A percentile compares a stretch with the other conserved stretches of the same genome.
Conservation (phyloP, 2,329 filamentous ascomycete genomes). For the Arthrobotrys pseudoclavata region DNA sequence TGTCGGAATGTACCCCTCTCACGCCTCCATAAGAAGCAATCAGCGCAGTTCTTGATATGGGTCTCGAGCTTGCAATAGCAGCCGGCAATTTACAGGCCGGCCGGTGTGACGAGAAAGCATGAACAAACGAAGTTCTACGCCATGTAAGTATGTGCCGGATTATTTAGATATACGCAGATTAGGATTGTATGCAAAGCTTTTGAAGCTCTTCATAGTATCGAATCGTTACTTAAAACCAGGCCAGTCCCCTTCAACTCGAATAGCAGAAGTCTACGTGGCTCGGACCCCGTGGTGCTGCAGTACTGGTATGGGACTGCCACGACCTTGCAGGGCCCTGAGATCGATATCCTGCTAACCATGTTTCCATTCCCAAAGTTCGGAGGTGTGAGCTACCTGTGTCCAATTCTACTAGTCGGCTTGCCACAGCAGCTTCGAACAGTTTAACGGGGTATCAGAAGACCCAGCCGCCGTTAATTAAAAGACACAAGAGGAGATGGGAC, state of each 20-base stretch:
- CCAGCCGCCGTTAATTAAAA: neutral
- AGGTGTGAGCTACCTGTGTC: neutral
- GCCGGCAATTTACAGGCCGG: neutral
- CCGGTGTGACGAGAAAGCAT: neutral
- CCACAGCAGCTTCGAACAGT: neutral
- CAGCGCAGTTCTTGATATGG: neutral
- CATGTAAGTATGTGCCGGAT: neutral
- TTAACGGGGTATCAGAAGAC: neutral
- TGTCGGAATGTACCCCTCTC: neutral
- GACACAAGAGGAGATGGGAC: too few relatives aligned
- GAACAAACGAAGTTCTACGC: neutral
- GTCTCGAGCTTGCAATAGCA: neutral
- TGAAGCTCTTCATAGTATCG: neutral
- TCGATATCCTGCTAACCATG: slow-evolving; percentile 11
- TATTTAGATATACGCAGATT: neutral
- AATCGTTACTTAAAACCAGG: neutral
- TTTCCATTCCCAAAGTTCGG: neutral
- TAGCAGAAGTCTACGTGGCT: slow-evolving; percentile 56
- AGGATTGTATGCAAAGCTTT: slow-evolving; percentile 2
- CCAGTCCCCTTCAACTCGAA: slow-evolving; percentile 38
- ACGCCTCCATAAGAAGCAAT: slow-evolving; percentile 3
- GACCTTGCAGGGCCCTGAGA: slow-evolving; percentile 36
- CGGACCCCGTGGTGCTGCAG: slow-evolving; percentile 33
- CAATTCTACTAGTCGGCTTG: neutral
- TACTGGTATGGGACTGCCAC: slow-evolving; percentile 37